Evolutionary conservation across 352 stramenopile species (phyloP).

Genomic region (Plasmopara muralis): DNA sequence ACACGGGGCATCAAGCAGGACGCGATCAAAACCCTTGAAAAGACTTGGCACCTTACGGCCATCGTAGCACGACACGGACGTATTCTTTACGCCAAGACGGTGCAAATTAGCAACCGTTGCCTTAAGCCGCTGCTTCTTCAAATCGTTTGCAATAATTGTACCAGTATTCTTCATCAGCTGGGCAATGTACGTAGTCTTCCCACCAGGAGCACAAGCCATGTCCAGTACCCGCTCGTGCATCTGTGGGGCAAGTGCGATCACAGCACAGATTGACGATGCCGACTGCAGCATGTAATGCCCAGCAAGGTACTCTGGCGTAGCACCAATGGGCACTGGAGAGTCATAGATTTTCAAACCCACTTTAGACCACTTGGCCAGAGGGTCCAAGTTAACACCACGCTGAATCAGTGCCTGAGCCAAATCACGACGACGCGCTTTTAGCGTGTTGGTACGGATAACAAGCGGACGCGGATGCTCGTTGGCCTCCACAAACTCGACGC

Average conservation of each 20-base stretch:
- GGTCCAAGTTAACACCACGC: slow-evolving; percentile 97
- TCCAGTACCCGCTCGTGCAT: slow-evolving; percentile 97
- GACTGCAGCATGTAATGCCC: slow-evolving; percentile 99
- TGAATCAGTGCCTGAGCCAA: slow-evolving; percentile 98
- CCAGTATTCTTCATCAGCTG: slow-evolving; percentile 99
- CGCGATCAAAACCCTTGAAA: slow-evolving; percentile 96
- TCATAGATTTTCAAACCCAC: slow-evolving; percentile 99
- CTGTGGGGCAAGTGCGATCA: slow-evolving; percentile 96
- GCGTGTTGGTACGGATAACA: slow-evolving; percentile 99
- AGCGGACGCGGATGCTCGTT: slow-evolving; percentile 96
- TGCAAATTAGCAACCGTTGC: slow-evolving; percentile 99
- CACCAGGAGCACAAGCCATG: slow-evolving; percentile 97
- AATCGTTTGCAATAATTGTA: slow-evolving; percentile 97
- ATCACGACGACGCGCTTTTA: slow-evolving; percentile 98
- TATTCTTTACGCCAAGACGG: slow-evolving; percentile 97
- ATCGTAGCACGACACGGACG: slow-evolving; percentile 96
- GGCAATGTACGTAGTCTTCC: slow-evolving; percentile 99
- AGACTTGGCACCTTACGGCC: slow-evolving; percentile 89
- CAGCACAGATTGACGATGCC: slow-evolving; percentile 97
- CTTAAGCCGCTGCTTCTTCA: slow-evolving; percentile 96
- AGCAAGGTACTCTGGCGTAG: slow-evolving; percentile 99
- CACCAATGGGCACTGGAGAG: slow-evolving; percentile 96
- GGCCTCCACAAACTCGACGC: slow-evolving; percentile 98
- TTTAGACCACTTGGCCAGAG: slow-evolving; percentile 98
- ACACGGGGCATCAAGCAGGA: slow-evolving; percentile 98